Percentiles rank a stretch among this genome's conserved stretches.
These are phyloP conservation scores for Terana coerulea DNA, from an alignment of 768 basidiomycete genomes.

Conservation along the genomic window DNA sequence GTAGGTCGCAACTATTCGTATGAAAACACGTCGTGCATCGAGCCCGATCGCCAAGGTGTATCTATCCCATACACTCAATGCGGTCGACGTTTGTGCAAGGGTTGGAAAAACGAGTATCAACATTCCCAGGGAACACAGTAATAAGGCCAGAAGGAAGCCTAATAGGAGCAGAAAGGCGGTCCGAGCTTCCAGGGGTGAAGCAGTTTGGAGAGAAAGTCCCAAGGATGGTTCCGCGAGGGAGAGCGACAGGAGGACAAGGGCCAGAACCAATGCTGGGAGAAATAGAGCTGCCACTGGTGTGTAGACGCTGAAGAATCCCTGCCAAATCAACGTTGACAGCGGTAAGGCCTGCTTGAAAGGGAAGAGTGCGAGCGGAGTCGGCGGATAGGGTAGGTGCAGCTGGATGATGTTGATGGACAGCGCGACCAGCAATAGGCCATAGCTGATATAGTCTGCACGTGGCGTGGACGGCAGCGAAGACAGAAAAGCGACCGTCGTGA, in stretches of 20 bases:
- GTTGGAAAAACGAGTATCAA: slow-evolving; percentile 28
- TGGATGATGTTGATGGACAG: slow-evolving; percentile 39
- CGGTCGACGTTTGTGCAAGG: neutral
- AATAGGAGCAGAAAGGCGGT: slow-evolving; percentile 38
- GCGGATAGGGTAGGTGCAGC: slow-evolving; percentile 42
- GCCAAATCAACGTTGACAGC: slow-evolving; percentile 38
- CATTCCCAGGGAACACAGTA: slow-evolving; percentile 32
- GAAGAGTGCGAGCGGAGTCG: slow-evolving; percentile 43
- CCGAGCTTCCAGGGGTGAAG: slow-evolving; percentile 47
- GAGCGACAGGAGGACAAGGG: slow-evolving; percentile 41
- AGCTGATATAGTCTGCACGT: slow-evolving; percentile 36
- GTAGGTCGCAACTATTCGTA: slow-evolving; percentile 32
- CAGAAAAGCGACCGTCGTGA: slow-evolving; percentile 40
- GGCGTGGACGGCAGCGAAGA: slow-evolving; percentile 40
- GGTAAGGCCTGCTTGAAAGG: slow-evolving; percentile 39
- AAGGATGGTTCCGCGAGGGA: slow-evolving; percentile 41
- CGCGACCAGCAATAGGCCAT: slow-evolving; percentile 37
- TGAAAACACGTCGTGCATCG: slow-evolving; percentile 40
- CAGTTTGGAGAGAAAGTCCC: slow-evolving; percentile 11
- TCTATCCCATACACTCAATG: slow-evolving; percentile 39
- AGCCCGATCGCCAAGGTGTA: slow-evolving; percentile 42
- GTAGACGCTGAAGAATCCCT: slow-evolving; percentile 34
- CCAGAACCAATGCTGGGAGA: slow-evolving; percentile 42
- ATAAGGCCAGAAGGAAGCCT: slow-evolving; percentile 30
- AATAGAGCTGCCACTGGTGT: slow-evolving; percentile 43